phyloP scores from a whole-genome alignment of 495 filamentous ascomycete genomes.

The Rostrohypoxylon terebratum region DNA sequence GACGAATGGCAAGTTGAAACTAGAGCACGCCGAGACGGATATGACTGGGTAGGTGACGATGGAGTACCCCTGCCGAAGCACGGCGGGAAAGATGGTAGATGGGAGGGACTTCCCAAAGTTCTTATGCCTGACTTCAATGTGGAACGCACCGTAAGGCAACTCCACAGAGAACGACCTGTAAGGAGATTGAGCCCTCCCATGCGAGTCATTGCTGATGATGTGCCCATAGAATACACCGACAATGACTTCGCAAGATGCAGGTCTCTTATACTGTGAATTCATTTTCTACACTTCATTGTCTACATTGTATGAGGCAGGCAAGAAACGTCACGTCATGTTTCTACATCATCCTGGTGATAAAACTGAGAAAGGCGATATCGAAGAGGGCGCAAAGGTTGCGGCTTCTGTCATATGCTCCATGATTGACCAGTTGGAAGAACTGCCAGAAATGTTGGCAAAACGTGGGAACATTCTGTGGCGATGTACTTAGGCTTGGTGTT shows the following conservation, averaged over 20 bases:
- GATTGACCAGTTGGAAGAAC: slow-evolving; percentile 18
- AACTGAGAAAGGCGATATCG: slow-evolving; percentile 7
- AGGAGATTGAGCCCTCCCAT: background rate
- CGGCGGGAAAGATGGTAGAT: slow-evolving; percentile 10
- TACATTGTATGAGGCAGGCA: background rate
- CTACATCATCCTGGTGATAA: slow-evolving; percentile 18
- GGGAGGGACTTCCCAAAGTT: slow-evolving; percentile 16
- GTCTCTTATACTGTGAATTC: slow-evolving; percentile 23
- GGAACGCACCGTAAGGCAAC: background rate
- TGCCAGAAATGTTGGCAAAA: background rate
- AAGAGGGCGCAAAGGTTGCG: slow-evolving; percentile 18
- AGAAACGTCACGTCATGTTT: slow-evolving; percentile 7
- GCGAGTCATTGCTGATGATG: background rate
- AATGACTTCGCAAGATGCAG: slow-evolving; percentile 11
- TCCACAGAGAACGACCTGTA: slow-evolving; percentile 15
- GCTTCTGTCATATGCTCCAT: slow-evolving; percentile 21
- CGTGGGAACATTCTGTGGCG: background rate
- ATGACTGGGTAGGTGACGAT: slow-evolving; percentile 27
- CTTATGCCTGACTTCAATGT: slow-evolving; percentile 18
- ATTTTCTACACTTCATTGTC: slow-evolving; percentile 22
- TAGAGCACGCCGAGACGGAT: slow-evolving; percentile 23
- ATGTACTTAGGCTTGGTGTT: background rate
- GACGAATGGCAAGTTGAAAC: slow-evolving; percentile 23
- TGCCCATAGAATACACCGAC: background rate
- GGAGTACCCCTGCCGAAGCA: slow-evolving; percentile 19